phyloP scores from a whole-genome alignment of 2,329 filamentous ascomycete genomes.

The Colletotrichum sp. region DNA sequence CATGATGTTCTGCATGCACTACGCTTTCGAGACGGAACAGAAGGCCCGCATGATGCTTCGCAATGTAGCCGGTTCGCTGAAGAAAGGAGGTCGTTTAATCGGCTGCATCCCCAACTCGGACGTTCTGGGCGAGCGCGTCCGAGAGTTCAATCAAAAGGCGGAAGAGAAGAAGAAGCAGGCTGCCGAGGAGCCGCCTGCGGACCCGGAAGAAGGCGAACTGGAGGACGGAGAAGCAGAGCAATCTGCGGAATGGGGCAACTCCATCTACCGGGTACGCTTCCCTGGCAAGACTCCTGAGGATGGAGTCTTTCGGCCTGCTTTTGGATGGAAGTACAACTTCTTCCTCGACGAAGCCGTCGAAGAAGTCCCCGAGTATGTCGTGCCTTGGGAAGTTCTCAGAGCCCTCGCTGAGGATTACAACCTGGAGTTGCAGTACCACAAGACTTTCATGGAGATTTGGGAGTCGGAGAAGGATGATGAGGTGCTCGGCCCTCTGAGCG shows the following conservation, averaged over 20 bases:
- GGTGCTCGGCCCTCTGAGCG: constrained; percentile 81
- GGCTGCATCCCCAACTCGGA: constrained; percentile 98
- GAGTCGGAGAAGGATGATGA: constrained; percentile 86
- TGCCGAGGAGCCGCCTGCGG: constrained; percentile 29
- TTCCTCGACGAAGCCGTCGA: constrained; percentile 96
- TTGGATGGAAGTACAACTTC: constrained; percentile 98
- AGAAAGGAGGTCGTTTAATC: constrained; percentile 93
- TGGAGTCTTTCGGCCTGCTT: constrained; percentile 91
- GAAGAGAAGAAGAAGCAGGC: constrained; percentile 44
- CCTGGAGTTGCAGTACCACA: constrained; percentile 92
- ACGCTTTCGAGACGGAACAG: constrained; percentile 91
- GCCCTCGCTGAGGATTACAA: constrained; percentile 96
- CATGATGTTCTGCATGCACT: constrained; percentile 99
- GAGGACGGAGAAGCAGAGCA: constrained; percentile 68
- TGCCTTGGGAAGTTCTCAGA: constrained; percentile 97
- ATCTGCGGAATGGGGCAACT: constrained; percentile 88
- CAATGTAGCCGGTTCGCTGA: constrained; percentile 88
- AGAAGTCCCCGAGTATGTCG: constrained; percentile 95
- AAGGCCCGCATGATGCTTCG: constrained; percentile 91
- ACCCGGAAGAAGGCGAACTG: constrained; percentile 48
- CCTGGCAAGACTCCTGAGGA: constrained; percentile 82
- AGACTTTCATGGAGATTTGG: constrained; percentile 91
- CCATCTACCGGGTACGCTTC: constrained; percentile 90
- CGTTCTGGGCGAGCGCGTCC: constrained; percentile 81
- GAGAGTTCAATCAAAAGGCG: constrained; percentile 70